Conservation (phyloP, 345 rosid species). For the Cardamine chenopodiifolia region DNA sequence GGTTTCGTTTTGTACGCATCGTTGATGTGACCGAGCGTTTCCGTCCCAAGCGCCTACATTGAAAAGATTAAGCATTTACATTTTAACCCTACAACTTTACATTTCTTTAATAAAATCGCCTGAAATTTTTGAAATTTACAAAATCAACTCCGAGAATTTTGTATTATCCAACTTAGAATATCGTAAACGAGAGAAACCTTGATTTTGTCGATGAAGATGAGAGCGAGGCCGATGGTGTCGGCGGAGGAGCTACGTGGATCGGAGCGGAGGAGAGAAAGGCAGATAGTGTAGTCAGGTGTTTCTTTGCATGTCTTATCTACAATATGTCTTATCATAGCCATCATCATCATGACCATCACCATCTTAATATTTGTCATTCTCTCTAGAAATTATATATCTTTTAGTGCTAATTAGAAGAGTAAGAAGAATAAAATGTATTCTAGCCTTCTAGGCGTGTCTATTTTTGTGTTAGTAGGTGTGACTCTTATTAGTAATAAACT, state of each 20-base stretch:
- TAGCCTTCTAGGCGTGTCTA: not conserved
- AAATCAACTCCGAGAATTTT: not conserved
- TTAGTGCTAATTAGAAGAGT: not conserved
- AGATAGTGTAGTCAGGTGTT: conserved; percentile 42
- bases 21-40: conserved; percentile 35
- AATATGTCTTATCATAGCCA: conserved; percentile 1
- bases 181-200: conserved; percentile 21
- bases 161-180: not conserved
- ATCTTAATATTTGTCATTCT: conserved; percentile 6
- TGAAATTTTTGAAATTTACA: not conserved
- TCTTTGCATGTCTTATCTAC: conserved; percentile 42
- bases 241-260: conserved; percentile 48
- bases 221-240: conserved; percentile 38
- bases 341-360: conserved; percentile 8
- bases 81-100: not conserved
- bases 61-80: not conserved
- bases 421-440: not conserved
- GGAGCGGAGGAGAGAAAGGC: conserved; percentile 38
- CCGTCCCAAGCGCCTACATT: conserved; percentile 3
- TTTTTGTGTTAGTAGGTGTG: not conserved
- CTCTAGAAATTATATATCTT: not conserved
- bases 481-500: not conserved
- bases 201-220: conserved; percentile 39
- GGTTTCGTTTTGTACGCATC: conserved; percentile 34
- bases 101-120: not conserved